Percentiles rank a stretch among this genome's conserved stretches.
Evolutionary conservation across 2,329 filamentous ascomycete species (phyloP).

Genomic region (Elsinoe australis): DNA sequence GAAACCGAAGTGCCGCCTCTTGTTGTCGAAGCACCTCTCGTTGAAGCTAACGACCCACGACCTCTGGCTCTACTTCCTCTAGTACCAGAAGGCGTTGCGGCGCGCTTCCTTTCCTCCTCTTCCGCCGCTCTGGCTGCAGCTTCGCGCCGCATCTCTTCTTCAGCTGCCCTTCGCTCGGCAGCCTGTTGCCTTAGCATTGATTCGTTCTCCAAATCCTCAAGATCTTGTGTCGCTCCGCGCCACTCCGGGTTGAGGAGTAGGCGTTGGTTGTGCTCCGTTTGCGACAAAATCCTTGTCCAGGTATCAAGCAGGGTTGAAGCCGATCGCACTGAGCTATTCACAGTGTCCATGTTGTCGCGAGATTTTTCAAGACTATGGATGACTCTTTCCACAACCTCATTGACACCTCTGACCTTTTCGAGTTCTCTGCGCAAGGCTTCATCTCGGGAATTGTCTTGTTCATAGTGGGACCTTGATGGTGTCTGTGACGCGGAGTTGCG

Average conservation of each 20-base stretch:
- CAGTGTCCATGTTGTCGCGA: slow-evolving; percentile 73
- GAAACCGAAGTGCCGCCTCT: slow-evolving; percentile 26
- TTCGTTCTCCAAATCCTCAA: slow-evolving; percentile 80
- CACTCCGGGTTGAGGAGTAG: slow-evolving; percentile 81
- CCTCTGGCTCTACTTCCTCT: slow-evolving; percentile 31
- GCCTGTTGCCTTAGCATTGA: slow-evolving; percentile 64
- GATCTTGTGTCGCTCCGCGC: slow-evolving; percentile 80
- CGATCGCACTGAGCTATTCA: slow-evolving; percentile 75
- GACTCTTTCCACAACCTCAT: slow-evolving; percentile 75
- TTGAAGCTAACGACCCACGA: slow-evolving; percentile 1
- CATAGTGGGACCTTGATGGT: slow-evolving; percentile 16
- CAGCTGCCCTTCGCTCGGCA: slow-evolving; percentile 65
- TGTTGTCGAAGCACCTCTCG: slow-evolving; percentile 31
- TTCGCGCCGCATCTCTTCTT: slow-evolving; percentile 70
- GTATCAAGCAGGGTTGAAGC: slow-evolving; percentile 86
- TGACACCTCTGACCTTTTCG: slow-evolving; percentile 75
- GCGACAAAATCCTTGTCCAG: slow-evolving; percentile 91
- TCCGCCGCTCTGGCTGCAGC: slow-evolving; percentile 52
- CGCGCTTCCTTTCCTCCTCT: slow-evolving; percentile 48
- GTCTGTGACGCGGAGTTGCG: slow-evolving; percentile 15
- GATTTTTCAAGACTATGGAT: slow-evolving; percentile 64
- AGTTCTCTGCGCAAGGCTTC: slow-evolving; percentile 69
- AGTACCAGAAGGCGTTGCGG: slow-evolving; percentile 39
- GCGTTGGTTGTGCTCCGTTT: slow-evolving; percentile 95
- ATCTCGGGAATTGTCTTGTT: slow-evolving; percentile 47